These are phyloP conservation scores for Gryganskiella cystojenkinii DNA, from an alignment of 192 early-diverging fungal species.

Conservation along the genomic window DNA sequence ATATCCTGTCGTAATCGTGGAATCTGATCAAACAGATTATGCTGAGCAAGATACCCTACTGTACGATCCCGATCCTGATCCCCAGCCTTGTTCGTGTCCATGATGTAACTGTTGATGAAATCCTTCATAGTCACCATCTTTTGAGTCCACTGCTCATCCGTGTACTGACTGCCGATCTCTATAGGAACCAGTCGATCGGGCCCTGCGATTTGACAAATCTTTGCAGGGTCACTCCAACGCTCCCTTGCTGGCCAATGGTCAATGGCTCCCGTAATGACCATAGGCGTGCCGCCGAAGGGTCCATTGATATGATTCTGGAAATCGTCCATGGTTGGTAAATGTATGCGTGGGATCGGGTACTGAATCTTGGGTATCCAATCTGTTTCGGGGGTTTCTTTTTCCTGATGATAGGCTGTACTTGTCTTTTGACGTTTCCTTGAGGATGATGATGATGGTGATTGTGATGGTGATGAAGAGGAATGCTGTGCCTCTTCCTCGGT, in stretches of 20 bases:
- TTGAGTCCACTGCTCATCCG: constrained; percentile 80
- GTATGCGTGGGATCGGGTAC: constrained; percentile 31
- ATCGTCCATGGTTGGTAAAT: constrained; percentile 45
- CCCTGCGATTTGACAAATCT: constrained; percentile 67
- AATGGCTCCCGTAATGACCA: constrained; percentile 64
- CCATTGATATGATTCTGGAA: constrained; percentile 53
- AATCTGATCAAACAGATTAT: constrained; percentile 84
- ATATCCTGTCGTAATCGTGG: constrained; percentile 75
- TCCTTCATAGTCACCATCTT: constrained; percentile 75
- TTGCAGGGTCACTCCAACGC: constrained; percentile 71
- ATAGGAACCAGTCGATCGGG: constrained; percentile 81
- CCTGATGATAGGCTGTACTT: neutral
- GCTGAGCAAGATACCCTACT: constrained; percentile 87
- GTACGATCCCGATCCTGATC: neutral
- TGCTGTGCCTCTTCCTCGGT: neutral
- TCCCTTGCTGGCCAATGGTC: constrained; percentile 76
- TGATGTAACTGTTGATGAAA: constrained; percentile 69
- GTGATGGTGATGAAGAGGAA: neutral
- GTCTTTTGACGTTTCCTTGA: constrained; percentile 29
- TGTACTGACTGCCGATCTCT: constrained; percentile 85
- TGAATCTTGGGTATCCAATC: constrained; percentile 17
- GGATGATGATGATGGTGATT: too few species aligned
- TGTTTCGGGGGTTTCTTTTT: constrained; percentile 5
- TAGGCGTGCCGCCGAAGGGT: constrained; percentile 41
- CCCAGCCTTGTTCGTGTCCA: neutral